Evolutionary conservation across 495 filamentous ascomycete genomes (phyloP).

Genomic region (Aspergillus indologenus): DNA sequence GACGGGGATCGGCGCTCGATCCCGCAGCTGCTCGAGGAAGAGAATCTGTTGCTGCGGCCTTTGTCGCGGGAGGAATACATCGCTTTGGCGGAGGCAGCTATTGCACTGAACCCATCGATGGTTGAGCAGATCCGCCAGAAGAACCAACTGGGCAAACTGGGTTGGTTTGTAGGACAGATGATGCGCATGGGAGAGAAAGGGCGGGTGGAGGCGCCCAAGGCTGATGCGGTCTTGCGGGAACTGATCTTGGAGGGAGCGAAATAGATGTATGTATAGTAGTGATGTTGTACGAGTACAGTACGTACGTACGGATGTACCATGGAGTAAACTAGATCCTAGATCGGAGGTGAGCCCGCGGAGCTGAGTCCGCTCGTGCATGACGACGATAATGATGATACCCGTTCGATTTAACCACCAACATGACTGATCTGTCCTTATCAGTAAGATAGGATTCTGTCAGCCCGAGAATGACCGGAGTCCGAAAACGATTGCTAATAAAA

Average conservation of each 20-base stretch:
- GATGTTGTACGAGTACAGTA: background rate
- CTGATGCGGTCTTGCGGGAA: constrained; percentile 60
- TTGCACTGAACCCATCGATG: constrained; percentile 54
- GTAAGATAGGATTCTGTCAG: background rate
- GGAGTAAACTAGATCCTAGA: too few species aligned
- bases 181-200: constrained; percentile 73
- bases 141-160: constrained; percentile 71
- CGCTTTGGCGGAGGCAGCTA: constrained; percentile 38
- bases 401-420: background rate
- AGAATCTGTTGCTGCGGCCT: constrained; percentile 63
- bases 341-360: too few species aligned
- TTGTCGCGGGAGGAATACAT: constrained; percentile 48
- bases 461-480: background rate
- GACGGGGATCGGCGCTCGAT: constrained; percentile 51
- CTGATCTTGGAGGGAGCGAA: constrained; percentile 40
- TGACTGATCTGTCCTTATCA: background rate
- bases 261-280: background rate
- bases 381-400: constrained; percentile 7
- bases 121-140: constrained; percentile 64
- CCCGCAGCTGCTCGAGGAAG: constrained; percentile 58
- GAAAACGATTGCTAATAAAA: constrained; percentile 28
- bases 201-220: constrained; percentile 70
- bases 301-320: too few species aligned
- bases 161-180: constrained; percentile 90
- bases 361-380: too few species aligned